phyloP scores from a whole-genome alignment of 225 moss, liverwort and hornwort genomes.

The Polytrichum formosum region DNA sequence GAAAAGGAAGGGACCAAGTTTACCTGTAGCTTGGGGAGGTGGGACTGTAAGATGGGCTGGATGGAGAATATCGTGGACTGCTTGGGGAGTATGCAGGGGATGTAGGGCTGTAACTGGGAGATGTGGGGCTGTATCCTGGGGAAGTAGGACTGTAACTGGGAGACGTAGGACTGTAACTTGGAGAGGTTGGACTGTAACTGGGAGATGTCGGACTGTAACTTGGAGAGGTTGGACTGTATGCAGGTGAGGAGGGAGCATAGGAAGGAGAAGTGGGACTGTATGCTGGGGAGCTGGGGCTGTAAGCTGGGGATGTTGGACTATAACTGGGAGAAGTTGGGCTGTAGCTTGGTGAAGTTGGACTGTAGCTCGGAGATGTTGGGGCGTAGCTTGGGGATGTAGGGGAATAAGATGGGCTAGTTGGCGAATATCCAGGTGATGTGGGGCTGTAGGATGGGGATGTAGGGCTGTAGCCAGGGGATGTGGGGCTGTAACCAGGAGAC shows the following conservation, averaged over 20 bases:
- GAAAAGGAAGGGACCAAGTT: constrained; percentile 5
- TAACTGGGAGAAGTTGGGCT: constrained; percentile 59
- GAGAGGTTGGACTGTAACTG: constrained; percentile 87
- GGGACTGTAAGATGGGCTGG: constrained; percentile 69
- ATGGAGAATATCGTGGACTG: constrained; percentile 91
- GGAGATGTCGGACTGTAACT: constrained; percentile 86
- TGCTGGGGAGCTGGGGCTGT: constrained; percentile 67
- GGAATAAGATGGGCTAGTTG: constrained; percentile 75
- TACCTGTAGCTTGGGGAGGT: constrained; percentile 91
- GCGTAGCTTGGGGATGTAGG: constrained; percentile 76
- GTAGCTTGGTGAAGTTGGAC: constrained; percentile 80
- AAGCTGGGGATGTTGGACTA: constrained; percentile 70
- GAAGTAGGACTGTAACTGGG: constrained; percentile 85
- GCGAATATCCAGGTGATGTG: constrained; percentile 84
- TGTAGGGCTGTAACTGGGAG: constrained; percentile 76
- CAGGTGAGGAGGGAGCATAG: constrained; percentile 79
- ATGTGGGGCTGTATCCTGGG: constrained; percentile 72
- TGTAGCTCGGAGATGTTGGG: constrained; percentile 72
- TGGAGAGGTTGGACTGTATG: constrained; percentile 82
- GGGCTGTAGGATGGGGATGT: constrained; percentile 86
- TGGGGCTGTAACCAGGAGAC: constrained; percentile 71
- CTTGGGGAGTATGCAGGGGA: constrained; percentile 75
- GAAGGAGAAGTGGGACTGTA: constrained; percentile 89
- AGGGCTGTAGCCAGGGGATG: constrained; percentile 78
- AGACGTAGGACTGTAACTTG: constrained; percentile 80